phyloP scores from a whole-genome alignment of 2,329 filamentous ascomycete genomes.

The Botryotinia calthae region DNA sequence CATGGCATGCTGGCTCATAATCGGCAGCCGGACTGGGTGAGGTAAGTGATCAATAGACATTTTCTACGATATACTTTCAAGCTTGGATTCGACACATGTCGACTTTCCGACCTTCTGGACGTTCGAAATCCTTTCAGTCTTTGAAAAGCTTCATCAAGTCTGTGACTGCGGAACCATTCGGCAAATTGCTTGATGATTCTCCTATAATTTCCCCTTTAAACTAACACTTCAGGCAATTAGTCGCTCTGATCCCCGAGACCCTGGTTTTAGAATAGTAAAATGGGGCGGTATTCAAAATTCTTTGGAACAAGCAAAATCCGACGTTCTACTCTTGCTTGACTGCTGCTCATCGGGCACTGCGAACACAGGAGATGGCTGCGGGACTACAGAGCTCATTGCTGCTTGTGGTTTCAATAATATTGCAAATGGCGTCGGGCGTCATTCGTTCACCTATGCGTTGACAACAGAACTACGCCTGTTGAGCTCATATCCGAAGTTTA shows the following conservation, averaged over 20 bases:
- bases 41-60: neutral
- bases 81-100: neutral
- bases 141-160: no score
- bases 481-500: neutral
- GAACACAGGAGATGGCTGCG: constrained; percentile 37
- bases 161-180: no score
- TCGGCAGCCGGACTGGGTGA: neutral
- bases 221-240: neutral
- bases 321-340: constrained; percentile 53
- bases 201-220: neutral
- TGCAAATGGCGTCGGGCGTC: neutral
- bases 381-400: neutral
- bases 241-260: neutral
- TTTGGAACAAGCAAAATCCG: constrained; percentile 60
- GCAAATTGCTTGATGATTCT: neutral
- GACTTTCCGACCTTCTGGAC: no score
- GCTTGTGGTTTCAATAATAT: neutral
- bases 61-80: neutral
- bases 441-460: neutral
- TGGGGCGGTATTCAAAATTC: constrained; percentile 71
- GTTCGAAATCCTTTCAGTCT: no score
- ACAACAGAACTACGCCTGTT: neutral
- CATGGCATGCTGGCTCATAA: neutral
- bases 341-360: constrained; percentile 49
- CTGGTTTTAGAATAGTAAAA: constrained; percentile 53